These are phyloP conservation scores for Neophaeococcomyces mojaviensis DNA, from an alignment of 2,329 filamentous ascomycete genomes.

Conservation along the genomic window DNA sequence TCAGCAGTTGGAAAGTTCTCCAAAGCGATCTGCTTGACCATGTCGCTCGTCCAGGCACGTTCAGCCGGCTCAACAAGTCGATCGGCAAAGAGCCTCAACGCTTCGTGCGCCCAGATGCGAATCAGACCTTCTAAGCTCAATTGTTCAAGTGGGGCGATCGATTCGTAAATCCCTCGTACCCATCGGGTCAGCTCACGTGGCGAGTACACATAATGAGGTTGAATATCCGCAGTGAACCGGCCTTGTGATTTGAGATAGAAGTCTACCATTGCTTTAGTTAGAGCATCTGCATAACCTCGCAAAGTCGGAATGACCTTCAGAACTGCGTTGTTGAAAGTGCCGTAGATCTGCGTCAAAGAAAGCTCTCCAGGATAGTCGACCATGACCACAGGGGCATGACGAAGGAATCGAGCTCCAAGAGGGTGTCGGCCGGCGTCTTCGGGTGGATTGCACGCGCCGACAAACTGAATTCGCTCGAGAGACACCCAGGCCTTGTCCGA, in stretches of 20 bases:
- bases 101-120: slow-evolving; percentile 97
- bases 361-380: slow-evolving; percentile 96
- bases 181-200: slow-evolving; percentile 96
- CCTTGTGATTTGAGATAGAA: slow-evolving; percentile 93
- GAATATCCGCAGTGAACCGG: slow-evolving; percentile 90
- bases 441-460: slow-evolving; percentile 95
- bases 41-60: slow-evolving; percentile 87
- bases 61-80: slow-evolving; percentile 91
- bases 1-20: slow-evolving; percentile 96
- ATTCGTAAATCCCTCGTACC: slow-evolving; percentile 96
- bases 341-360: slow-evolving; percentile 94
- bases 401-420: slow-evolving; percentile 84
- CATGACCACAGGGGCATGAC: slow-evolving; percentile 98
- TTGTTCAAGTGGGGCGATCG: slow-evolving; percentile 82
- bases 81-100: slow-evolving; percentile 92
- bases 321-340: slow-evolving; percentile 92
- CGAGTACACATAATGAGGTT: slow-evolving; percentile 98
- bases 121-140: slow-evolving; percentile 85
- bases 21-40: slow-evolving; percentile 75
- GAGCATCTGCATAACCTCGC: slow-evolving; percentile 86
- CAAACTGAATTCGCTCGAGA: slow-evolving; percentile 95
- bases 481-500: slow-evolving; percentile 97
- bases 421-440: slow-evolving; percentile 95
- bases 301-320: slow-evolving; percentile 93
- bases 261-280: slow-evolving; percentile 96